Evolutionary conservation across 805 yeast species (phyloP).

Genomic region (Nakazawaea sp.): DNA sequence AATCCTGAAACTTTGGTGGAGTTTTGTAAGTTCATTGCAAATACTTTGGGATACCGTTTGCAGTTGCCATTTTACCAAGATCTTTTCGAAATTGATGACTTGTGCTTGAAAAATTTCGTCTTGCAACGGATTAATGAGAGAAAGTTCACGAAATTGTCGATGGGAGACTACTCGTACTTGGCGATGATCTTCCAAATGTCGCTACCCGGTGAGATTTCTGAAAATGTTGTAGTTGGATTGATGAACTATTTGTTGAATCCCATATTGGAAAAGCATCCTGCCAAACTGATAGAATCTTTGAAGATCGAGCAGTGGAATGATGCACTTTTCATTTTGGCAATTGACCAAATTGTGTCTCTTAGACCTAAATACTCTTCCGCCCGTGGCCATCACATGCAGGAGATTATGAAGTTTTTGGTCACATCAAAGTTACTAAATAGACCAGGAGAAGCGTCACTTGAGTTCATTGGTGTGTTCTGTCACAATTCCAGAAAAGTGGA

Average conservation of each 20-base stretch:
- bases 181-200: background rate
- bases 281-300: constrained; percentile 2
- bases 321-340: background rate
- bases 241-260: constrained; percentile 6
- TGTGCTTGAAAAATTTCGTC: constrained; percentile 1
- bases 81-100: constrained; percentile 1
- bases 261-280: constrained; percentile 6
- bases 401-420: constrained; percentile 1
- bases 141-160: background rate
- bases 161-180: constrained; percentile 5
- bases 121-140: constrained; percentile 4
- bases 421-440: too few species aligned
- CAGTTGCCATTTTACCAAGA: constrained; percentile 9
- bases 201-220: background rate
- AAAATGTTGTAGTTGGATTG: background rate
- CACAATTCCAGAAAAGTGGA: background rate
- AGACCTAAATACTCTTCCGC: constrained; percentile 1
- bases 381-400: background rate
- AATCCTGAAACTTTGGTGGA: constrained; percentile 1
- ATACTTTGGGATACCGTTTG: constrained; percentile 8
- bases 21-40: constrained; percentile 9
- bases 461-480: background rate
- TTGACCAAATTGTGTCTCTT: background rate
- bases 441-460: too few species aligned
- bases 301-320: constrained; percentile 5